Evolutionary conservation across 2,329 filamentous ascomycete species (phyloP).

Genomic region (Chrysoporthe austroafricana): DNA sequence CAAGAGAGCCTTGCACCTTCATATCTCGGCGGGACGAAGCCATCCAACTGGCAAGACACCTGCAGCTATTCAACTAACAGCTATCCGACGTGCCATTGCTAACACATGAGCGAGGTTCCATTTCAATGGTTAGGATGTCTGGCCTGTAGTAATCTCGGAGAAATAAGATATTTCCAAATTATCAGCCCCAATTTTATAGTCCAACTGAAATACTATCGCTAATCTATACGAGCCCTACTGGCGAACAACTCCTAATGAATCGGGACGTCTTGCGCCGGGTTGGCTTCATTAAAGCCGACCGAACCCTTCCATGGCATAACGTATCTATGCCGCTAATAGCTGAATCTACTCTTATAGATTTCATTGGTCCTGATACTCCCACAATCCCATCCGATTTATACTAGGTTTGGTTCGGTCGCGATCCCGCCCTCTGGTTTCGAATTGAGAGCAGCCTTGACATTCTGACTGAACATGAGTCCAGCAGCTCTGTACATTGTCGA

Average conservation of each 20-base stretch:
- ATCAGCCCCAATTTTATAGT: not conserved
- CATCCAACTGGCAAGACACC: too few relatives aligned
- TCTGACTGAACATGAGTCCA: not conserved
- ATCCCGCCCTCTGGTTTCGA: not conserved
- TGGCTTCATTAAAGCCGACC: not conserved
- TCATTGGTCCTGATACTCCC: not conserved
- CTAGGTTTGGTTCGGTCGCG: not conserved
- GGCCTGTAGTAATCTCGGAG: too few relatives aligned
- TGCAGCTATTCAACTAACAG: too few relatives aligned
- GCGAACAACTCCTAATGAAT: not conserved
- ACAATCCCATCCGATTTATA: not conserved
- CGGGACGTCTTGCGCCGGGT: not conserved
- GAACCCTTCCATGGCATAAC: not conserved
- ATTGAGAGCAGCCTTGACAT: not conserved
- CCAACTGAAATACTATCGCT: not conserved
- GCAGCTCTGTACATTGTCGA: not conserved
- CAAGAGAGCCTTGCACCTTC: too few relatives aligned
- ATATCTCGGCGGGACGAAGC: too few relatives aligned
- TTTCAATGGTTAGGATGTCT: too few relatives aligned
- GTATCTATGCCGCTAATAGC: not conserved
- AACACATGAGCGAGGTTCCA: too few relatives aligned
- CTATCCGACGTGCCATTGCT: too few relatives aligned
- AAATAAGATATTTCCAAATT: not conserved
- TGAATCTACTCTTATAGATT: not conserved
- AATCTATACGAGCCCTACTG: not conserved